Evolutionary conservation across 495 filamentous ascomycete species (phyloP).

Genomic region (Trichoderma parareesei): DNA sequence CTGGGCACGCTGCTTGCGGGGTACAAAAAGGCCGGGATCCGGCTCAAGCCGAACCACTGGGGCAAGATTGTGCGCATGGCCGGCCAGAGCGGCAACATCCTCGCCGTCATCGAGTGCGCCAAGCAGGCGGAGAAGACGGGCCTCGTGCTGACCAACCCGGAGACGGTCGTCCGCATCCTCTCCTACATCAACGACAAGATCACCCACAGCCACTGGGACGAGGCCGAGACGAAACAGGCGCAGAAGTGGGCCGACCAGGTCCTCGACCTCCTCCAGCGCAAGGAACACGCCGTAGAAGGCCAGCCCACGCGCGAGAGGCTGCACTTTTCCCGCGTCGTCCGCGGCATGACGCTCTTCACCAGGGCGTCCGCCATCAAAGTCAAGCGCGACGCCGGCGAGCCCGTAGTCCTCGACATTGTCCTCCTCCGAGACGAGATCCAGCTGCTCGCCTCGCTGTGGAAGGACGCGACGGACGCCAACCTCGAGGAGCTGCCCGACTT

Average conservation of each 20-base stretch:
- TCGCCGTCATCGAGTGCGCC: conserved; percentile 46
- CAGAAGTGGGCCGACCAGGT: conserved; percentile 41
- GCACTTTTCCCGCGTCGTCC: conserved; percentile 6
- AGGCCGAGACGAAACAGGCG: conserved; percentile 25
- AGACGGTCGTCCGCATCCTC: conserved; percentile 41
- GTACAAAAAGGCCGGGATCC: conserved; percentile 32
- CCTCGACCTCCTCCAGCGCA: conserved; percentile 42
- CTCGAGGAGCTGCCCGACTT: conserved; percentile 1
- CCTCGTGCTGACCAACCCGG: conserved; percentile 36
- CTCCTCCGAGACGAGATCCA: conserved; percentile 7
- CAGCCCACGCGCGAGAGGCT: not conserved
- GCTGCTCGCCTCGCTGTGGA: conserved; percentile 2
- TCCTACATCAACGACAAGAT: conserved; percentile 42
- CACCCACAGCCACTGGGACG: conserved; percentile 32
- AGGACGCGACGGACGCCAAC: not conserved
- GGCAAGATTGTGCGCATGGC: conserved; percentile 36
- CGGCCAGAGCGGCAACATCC: conserved; percentile 30
- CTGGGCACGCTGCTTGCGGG: conserved; percentile 51
- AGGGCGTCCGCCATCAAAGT: conserved; percentile 1
- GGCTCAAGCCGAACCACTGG: conserved; percentile 23
- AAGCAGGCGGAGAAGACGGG: conserved; percentile 39
- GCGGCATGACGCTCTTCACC: not conserved
- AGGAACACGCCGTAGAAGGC: not conserved
- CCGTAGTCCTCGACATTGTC: conserved; percentile 1
- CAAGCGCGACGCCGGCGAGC: conserved; percentile 6